Evolutionary conservation across 371 early-diverging fungal species (phyloP), one percentile per base, ranked within the genome.

Genomic region (Mucor mucedo): DNA sequence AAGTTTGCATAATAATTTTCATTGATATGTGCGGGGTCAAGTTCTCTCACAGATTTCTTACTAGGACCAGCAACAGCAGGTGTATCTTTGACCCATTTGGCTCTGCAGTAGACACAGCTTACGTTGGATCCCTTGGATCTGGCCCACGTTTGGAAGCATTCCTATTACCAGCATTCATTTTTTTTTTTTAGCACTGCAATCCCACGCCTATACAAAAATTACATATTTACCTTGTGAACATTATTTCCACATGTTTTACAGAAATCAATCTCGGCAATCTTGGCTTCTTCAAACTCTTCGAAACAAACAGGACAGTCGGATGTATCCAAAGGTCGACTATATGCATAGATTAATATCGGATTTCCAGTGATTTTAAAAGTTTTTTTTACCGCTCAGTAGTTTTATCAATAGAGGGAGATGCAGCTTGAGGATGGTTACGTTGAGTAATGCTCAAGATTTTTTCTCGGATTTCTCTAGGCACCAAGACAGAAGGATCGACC

Each of bases 281-380:
- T 55, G 4, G 27, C 50, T 45, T 73, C 65, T 58, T 71, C 65
- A 49, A 78, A 78, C 21, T 54, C 62, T 53, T 78, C 79, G 44
- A 72, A 78, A 39, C 79, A 78, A 9, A 78, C 69, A 10, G 79
- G 79, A 42, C 79, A 78, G 33, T 78, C 79, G 0, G 75, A 72
- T 0, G 64, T 69, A 55, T 71, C 71, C 44, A 78, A 48, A 13
- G 79, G 65, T n/a, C 73, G 72, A 32, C 72, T 38, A 9, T 32
- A 9, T 21, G 21, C 6, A 27, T 66, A 40, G 5, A 42, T 42
- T 42, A 6, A 68, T 30, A 61, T 42, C 13, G 14, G 42, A n/a
- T 27, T 16, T 21, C 8, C 5, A 29, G 50, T 6, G 21, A n/a
- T n/a, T 5, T 5, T 7, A 21, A 21, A 21, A 13, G 8, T 13